phyloP scores from a whole-genome alignment of 768 basidiomycete species.

The Boletellus ananas region DNA sequence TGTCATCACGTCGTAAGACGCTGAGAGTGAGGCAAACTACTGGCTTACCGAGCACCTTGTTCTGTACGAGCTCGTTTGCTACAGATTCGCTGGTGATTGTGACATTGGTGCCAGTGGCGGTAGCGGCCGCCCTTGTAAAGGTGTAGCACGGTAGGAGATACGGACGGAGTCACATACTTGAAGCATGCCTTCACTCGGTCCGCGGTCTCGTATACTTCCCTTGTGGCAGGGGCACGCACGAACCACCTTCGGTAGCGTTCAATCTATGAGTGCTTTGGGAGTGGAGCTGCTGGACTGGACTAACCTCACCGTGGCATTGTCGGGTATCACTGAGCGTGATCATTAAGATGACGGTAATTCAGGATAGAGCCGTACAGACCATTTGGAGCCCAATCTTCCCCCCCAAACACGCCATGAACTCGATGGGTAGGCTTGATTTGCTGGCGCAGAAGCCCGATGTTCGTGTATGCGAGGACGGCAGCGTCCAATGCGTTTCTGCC shows the following conservation, averaged over 20 bases:
- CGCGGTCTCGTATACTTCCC: constrained; percentile 53
- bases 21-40: not conserved
- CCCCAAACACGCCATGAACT: constrained; percentile 76
- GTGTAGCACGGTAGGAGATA: not conserved
- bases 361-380: constrained; percentile 38
- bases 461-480: constrained; percentile 80
- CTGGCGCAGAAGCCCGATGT: constrained; percentile 75
- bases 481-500: constrained; percentile 83
- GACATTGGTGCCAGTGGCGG: constrained; percentile 61
- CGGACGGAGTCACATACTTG: constrained; percentile 42
- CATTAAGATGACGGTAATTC: not conserved
- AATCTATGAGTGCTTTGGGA: not conserved
- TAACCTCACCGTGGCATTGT: constrained; percentile 70
- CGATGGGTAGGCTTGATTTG: constrained; percentile 75
- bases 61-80: constrained; percentile 62
- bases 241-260: constrained; percentile 47
- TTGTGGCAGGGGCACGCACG: constrained; percentile 66
- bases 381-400: constrained; percentile 71
- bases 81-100: constrained; percentile 37
- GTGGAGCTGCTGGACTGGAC: constrained; percentile 15
- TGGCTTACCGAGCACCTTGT: constrained; percentile 52
- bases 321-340: constrained; percentile 64
- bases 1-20: not conserved
- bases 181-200: constrained; percentile 70
- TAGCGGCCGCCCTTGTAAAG: constrained; percentile 52